phyloP scores from a whole-genome alignment of 129 eudicot species.

The Arctium minus region DNA sequence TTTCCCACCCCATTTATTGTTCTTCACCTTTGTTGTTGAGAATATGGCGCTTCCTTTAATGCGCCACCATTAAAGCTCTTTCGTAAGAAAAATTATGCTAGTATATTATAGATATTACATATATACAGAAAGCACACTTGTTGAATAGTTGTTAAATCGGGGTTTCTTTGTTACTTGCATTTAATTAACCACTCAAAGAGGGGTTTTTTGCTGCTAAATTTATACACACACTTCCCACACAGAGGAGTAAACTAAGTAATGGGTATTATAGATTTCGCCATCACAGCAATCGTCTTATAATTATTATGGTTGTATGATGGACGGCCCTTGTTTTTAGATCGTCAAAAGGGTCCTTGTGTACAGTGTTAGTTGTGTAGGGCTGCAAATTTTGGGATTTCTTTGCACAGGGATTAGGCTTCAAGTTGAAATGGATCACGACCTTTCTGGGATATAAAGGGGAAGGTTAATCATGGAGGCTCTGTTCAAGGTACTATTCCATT shows the following conservation, averaged over 20 bases:
- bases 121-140: background rate
- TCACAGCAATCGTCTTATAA: slow-evolving; percentile 3
- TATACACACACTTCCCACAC: background rate
- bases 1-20: slow-evolving; percentile 32
- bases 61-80: slow-evolving; percentile 27
- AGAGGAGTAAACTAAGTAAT: background rate
- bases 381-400: background rate
- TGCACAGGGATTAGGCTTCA: background rate
- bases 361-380: slow-evolving; percentile 11
- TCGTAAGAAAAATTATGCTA: background rate
- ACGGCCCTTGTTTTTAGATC: background rate
- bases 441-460: background rate
- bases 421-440: background rate
- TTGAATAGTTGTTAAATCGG: background rate
- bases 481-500: slow-evolving; percentile 22
- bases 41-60: slow-evolving; percentile 27
- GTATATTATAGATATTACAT: background rate
- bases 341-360: background rate
- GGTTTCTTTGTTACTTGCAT: slow-evolving; percentile 11
- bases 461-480: slow-evolving; percentile 30
- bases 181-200: background rate
- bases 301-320: background rate
- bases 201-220: slow-evolving; percentile 5
- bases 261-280: slow-evolving; percentile 8
- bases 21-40: slow-evolving; percentile 32